Conservation (phyloP, 2,329 filamentous ascomycete species). For the Ilyonectria sp. region DNA sequence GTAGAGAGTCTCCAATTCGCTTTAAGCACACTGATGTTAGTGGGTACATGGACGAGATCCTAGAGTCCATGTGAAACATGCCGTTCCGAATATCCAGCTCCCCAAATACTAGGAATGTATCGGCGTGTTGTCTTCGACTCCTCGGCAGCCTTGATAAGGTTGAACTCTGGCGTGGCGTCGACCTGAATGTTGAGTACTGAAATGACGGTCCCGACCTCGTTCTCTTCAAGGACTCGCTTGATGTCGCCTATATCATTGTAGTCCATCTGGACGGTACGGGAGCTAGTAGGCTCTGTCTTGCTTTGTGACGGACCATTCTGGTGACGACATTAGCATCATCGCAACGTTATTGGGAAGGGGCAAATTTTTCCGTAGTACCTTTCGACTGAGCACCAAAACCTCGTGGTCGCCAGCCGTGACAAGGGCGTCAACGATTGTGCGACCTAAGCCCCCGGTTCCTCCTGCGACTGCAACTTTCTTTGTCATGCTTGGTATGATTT, state of each 20-base stretch:
- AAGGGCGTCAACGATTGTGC: conserved; percentile 11
- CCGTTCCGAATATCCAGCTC: not conserved
- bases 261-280: not conserved
- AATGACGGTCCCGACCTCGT: conserved; percentile 9
- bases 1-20: not conserved
- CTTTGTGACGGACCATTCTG: not conserved
- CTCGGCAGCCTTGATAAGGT: conserved; percentile 8
- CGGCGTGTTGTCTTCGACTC: not conserved
- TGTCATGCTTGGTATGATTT: not conserved
- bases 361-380: not conserved
- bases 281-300: not conserved
- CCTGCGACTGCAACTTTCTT: not conserved
- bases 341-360: not conserved
- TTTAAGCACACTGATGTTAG: not conserved
- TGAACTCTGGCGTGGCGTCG: not conserved
- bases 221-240: not conserved
- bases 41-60: not conserved
- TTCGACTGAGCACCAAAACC: conserved; percentile 8
- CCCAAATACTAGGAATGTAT: conserved; percentile 17
- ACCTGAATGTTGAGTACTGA: conserved; percentile 2
- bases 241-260: not conserved
- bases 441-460: conserved; percentile 8
- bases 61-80: not conserved
- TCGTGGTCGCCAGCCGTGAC: not conserved
- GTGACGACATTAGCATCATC: not conserved